Evolutionary conservation across 768 basidiomycete genomes (phyloP).

Genomic region (Leccinum truebloodii): DNA sequence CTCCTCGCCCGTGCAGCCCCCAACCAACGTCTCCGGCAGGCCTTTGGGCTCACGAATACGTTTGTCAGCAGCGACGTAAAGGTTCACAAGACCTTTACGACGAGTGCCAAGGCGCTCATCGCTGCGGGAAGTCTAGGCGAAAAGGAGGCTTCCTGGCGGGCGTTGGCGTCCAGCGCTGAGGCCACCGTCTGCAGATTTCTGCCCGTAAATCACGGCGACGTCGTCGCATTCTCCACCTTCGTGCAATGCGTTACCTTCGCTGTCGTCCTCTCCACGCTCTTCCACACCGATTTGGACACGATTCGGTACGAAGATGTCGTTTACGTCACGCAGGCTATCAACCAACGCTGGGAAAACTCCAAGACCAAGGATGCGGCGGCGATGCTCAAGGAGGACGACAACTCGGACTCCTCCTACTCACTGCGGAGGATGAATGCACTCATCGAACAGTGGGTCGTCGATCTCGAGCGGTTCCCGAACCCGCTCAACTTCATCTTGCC

Average conservation of each 20-base stretch:
- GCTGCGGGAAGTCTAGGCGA: not conserved
- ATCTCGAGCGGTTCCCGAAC: constrained; percentile 21
- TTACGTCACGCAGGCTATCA: constrained; percentile 43
- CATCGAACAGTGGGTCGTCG: constrained; percentile 38
- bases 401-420: constrained; percentile 1
- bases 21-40: constrained; percentile 26
- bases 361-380: constrained; percentile 14
- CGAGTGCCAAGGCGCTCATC: constrained; percentile 25
- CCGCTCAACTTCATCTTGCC: constrained; percentile 61
- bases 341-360: constrained; percentile 26
- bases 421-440: constrained; percentile 37
- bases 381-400: constrained; percentile 17
- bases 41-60: constrained; percentile 44
- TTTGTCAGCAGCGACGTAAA: constrained; percentile 45
- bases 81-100: constrained; percentile 31
- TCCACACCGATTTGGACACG: constrained; percentile 28
- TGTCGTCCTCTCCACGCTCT: constrained; percentile 45
- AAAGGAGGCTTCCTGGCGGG: constrained; percentile 15
- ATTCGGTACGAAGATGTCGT: constrained; percentile 39
- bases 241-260: constrained; percentile 47
- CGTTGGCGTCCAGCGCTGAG: constrained; percentile 17
- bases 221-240: constrained; percentile 37
- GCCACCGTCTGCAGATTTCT: constrained; percentile 17
- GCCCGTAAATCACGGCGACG: not conserved
- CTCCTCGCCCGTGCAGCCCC: constrained; percentile 24